Percentiles rank a stretch among this genome's conserved stretches.
phyloP scores from a whole-genome alignment of 805 yeast genomes.

The Brettanomyces naardenensis region DNA sequence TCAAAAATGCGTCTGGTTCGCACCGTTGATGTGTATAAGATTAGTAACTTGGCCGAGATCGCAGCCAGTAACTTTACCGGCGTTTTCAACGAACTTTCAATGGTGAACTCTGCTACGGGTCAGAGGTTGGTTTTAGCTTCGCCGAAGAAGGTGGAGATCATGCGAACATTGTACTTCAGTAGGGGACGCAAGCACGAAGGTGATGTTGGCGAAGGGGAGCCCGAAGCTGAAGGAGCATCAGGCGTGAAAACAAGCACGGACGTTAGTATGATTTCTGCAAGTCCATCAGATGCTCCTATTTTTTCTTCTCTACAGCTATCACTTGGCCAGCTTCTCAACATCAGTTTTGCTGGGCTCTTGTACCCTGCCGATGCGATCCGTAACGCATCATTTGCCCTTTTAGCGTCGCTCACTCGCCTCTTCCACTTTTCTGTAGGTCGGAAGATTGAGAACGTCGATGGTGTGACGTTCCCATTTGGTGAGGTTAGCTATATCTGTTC shows the following conservation, averaged over 20 bases:
- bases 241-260: no score
- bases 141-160: conserved; percentile 51
- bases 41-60: conserved; percentile 33
- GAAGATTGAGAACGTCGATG: conserved; percentile 45
- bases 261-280: no score
- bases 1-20: conserved; percentile 29
- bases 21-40: conserved; percentile 35
- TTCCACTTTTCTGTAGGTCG: conserved; percentile 56
- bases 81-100: conserved; percentile 41
- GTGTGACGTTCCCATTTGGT: conserved; percentile 61
- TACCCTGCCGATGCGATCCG: conserved; percentile 51
- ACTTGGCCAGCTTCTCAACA: conserved; percentile 54
- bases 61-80: conserved; percentile 35
- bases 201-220: conserved; percentile 7
- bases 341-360: conserved; percentile 62
- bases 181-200: conserved; percentile 34
- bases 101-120: conserved; percentile 28
- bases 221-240: not conserved
- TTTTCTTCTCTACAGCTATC: conserved; percentile 6
- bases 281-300: no score
- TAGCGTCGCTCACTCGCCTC: conserved; percentile 53
- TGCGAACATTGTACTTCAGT: conserved; percentile 61
- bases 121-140: conserved; percentile 35
- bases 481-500: conserved; percentile 52
- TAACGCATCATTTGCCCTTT: conserved; percentile 51